A percentile compares a stretch with the other conserved stretches of the same genome.
Evolutionary conservation across 1,284 basidiomycete genomes (phyloP).

Genomic region (Cutaneotrichosporon daszewskae): DNA sequence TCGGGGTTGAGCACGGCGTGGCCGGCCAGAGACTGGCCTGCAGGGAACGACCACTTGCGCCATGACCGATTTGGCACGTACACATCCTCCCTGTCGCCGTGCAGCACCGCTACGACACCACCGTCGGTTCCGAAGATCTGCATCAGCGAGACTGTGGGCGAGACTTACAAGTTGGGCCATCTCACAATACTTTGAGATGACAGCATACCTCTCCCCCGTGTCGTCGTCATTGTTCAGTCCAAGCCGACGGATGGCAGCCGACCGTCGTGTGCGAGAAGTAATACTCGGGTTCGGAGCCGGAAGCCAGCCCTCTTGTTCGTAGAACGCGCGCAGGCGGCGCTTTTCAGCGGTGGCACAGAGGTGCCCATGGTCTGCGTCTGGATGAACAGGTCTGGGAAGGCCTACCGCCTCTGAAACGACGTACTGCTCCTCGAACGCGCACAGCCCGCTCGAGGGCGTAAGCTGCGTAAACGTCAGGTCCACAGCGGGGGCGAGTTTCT

Average conservation of each 20-base stretch:
- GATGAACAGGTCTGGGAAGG: slow-evolving; percentile 7
- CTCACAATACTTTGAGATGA: slow-evolving; percentile 37
- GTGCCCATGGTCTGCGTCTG: slow-evolving; percentile 2
- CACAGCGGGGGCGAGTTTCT: too few relatives aligned
- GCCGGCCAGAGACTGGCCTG: slow-evolving; percentile 4
- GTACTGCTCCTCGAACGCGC: slow-evolving; percentile 1
- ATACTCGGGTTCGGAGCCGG: slow-evolving; percentile 18
- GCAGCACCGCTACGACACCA: slow-evolving; percentile 12
- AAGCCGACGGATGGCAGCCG: slow-evolving; percentile 16
- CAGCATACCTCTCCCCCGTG: slow-evolving; percentile 19
- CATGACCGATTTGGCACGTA: background rate
- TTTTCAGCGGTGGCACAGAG: slow-evolving; percentile 13
- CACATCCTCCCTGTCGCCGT: slow-evolving; percentile 9
- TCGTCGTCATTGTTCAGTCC: slow-evolving; percentile 25
- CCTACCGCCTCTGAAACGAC: slow-evolving; percentile 1
- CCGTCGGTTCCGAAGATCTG: slow-evolving; percentile 17
- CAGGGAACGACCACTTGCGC: background rate
- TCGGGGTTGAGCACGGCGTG: slow-evolving; percentile 14
- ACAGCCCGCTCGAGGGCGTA: background rate
- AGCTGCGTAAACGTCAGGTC: slow-evolving; percentile 1
- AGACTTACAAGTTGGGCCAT: slow-evolving; percentile 27
- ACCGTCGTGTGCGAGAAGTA: slow-evolving; percentile 2
- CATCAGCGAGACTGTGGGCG: background rate
- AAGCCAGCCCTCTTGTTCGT: slow-evolving; percentile 33
- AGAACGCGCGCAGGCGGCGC: slow-evolving; percentile 20